Conservation (phyloP, 2,329 filamentous ascomycete genomes). For the Metarhizium anisopliae region DNA sequence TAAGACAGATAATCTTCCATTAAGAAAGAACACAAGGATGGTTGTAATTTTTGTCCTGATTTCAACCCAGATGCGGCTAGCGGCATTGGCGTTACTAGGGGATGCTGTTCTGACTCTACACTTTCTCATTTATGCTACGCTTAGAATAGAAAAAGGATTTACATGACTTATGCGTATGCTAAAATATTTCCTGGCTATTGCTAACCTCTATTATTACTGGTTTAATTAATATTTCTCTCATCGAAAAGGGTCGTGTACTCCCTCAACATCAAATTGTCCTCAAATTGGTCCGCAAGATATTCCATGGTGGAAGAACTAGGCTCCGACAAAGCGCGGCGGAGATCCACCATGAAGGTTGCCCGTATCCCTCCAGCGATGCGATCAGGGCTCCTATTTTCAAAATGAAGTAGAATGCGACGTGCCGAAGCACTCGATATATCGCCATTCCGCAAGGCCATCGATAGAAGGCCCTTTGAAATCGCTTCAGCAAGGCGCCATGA, state of each 20-base stretch:
- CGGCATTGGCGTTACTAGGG: too few species aligned
- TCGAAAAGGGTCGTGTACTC: slow-evolving; percentile 20
- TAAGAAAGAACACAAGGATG: too few species aligned
- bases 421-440: slow-evolving; percentile 25
- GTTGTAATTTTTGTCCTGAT: too few species aligned
- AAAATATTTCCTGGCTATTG: too few species aligned
- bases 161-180: too few species aligned
- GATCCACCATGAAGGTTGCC: slow-evolving; percentile 28
- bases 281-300: slow-evolving; percentile 23
- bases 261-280: slow-evolving; percentile 23
- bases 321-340: slow-evolving; percentile 25
- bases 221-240: background rate
- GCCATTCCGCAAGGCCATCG: slow-evolving; percentile 21
- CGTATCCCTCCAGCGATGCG: slow-evolving; percentile 16
- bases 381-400: slow-evolving; percentile 16
- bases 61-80: too few species aligned
- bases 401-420: slow-evolving; percentile 18
- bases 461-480: slow-evolving; percentile 20
- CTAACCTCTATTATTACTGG: too few species aligned
- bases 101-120: too few species aligned
- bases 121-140: too few species aligned
- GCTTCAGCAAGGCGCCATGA: slow-evolving; percentile 23
- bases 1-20: too few species aligned
- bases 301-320: slow-evolving; percentile 24
- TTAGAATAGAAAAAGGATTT: too few species aligned